phyloP scores from a whole-genome alignment of 2,329 filamentous ascomycete genomes.

The Nemania diffusa region DNA sequence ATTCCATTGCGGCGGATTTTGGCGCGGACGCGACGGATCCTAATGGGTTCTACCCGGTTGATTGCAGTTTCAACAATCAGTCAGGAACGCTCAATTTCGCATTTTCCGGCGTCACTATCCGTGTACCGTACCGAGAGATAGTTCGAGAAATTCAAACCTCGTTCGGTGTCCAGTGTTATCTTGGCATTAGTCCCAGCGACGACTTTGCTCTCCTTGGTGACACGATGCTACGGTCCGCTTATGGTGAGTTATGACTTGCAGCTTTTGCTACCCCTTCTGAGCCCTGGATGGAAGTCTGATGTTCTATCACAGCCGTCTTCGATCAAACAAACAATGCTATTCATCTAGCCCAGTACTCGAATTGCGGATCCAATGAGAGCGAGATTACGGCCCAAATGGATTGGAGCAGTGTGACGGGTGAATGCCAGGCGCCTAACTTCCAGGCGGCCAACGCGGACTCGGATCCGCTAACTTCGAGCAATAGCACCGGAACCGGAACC shows the following conservation, averaged over 20 bases:
- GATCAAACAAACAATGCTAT: constrained; percentile 61
- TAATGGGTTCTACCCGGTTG: constrained; percentile 59
- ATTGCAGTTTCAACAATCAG: constrained; percentile 55
- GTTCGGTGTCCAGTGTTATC: constrained; percentile 54
- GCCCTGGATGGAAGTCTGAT: constrained; percentile 8
- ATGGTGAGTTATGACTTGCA: constrained; percentile 50
- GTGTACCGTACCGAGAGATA: constrained; percentile 62
- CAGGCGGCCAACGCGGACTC: constrained; percentile 26
- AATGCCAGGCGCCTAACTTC: constrained; percentile 41
- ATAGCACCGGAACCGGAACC: constrained; percentile 8
- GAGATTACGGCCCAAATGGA: constrained; percentile 51
- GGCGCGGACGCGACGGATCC: constrained; percentile 53
- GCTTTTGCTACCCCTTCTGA: not conserved
- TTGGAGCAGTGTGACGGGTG: constrained; percentile 43
- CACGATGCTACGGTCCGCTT: constrained; percentile 66
- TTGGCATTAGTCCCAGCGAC: constrained; percentile 61
- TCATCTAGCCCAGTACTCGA: constrained; percentile 62
- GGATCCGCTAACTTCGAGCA: constrained; percentile 12
- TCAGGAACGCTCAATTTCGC: constrained; percentile 60
- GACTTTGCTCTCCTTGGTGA: constrained; percentile 66
- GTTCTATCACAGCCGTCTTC: constrained; percentile 56
- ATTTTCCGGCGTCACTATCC: constrained; percentile 60
- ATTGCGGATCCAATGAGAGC: constrained; percentile 60
- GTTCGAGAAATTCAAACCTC: constrained; percentile 51
- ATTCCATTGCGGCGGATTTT: constrained; percentile 61